Percentiles rank a stretch among this genome's conserved stretches.
These are phyloP conservation scores for Collybiopsis confluens DNA, from an alignment of 768 basidiomycete genomes.

Conservation along the genomic window DNA sequence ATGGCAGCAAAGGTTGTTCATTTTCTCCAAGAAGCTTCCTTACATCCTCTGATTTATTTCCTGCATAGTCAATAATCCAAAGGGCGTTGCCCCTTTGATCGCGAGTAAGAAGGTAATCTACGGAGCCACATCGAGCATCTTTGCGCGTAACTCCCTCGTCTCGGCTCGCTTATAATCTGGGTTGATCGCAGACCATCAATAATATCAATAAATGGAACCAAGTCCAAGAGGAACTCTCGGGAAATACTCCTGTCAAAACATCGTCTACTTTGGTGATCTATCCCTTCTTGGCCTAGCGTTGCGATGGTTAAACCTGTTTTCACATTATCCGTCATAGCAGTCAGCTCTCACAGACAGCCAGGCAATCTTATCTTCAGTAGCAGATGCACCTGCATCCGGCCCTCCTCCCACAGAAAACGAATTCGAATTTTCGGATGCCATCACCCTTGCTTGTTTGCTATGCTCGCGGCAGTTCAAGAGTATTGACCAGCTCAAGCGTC, in stretches of 20 bases:
- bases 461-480: conserved; percentile 93
- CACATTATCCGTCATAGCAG: conserved; percentile 18
- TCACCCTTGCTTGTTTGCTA: conserved; percentile 76
- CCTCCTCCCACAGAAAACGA: conserved; percentile 48
- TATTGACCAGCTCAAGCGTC: conserved; percentile 78
- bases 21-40: no score
- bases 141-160: neutral
- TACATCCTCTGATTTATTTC: neutral
- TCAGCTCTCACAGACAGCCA: conserved; percentile 16
- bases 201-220: conserved; percentile 98
- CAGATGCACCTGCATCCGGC: conserved; percentile 18
- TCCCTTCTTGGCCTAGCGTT: conserved; percentile 22
- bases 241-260: conserved; percentile 27
- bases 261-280: conserved; percentile 29
- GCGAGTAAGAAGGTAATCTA: conserved; percentile 75
- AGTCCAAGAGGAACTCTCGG: conserved; percentile 82
- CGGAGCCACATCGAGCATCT: conserved; percentile 5
- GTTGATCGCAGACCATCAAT: conserved; percentile 60
- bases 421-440: conserved; percentile 80
- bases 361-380: conserved; percentile 9
- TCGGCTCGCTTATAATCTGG: neutral
- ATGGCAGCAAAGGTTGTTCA: conserved; percentile 48
- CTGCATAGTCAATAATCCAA: conserved; percentile 25
- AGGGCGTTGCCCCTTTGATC: conserved; percentile 78
- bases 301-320: conserved; percentile 19